Conservation (phyloP, 1,284 basidiomycete species). For the Sphagnurus paluster region DNA sequence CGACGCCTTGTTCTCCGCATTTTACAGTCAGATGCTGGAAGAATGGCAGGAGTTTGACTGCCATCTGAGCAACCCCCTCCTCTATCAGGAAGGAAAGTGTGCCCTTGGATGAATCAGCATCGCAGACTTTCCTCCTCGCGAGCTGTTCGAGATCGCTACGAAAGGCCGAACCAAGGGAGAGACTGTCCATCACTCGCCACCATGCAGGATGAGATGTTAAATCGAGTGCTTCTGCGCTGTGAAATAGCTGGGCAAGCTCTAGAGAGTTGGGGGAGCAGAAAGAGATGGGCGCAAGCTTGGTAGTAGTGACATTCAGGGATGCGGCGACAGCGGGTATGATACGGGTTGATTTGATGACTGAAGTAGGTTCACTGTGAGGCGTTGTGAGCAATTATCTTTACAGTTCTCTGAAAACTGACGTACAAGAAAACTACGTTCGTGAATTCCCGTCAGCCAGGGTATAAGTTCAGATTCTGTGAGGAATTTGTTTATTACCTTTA, state of each 20-base stretch:
- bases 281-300: slow-evolving; percentile 48
- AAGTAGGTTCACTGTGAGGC: slow-evolving; percentile 78
- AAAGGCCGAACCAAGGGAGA: slow-evolving; percentile 64
- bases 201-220: slow-evolving; percentile 55
- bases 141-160: slow-evolving; percentile 65
- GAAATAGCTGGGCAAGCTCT: slow-evolving; percentile 68
- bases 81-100: slow-evolving; percentile 65
- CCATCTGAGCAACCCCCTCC: slow-evolving; percentile 76
- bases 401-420: slow-evolving; percentile 23
- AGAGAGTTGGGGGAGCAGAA: slow-evolving; percentile 80
- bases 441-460: not conserved
- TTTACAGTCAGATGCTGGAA: slow-evolving; percentile 84
- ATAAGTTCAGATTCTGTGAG: slow-evolving; percentile 1
- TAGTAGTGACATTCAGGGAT: slow-evolving; percentile 23
- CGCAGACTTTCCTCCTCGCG: slow-evolving; percentile 43
- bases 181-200: slow-evolving; percentile 65
- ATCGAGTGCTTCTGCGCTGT: slow-evolving; percentile 43
- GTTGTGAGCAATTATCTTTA: not conserved
- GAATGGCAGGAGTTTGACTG: slow-evolving; percentile 77
- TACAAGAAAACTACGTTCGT: slow-evolving; percentile 73
- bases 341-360: slow-evolving; percentile 72
- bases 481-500: slow-evolving; percentile 39
- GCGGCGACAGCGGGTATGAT: slow-evolving; percentile 66
- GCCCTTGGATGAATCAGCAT: slow-evolving; percentile 39
- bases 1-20: slow-evolving; percentile 68